Evolutionary conservation across 805 yeast species (phyloP), one percentile per base, ranked within the genome.

Genomic region (Metschnikowia lunata): DNA sequence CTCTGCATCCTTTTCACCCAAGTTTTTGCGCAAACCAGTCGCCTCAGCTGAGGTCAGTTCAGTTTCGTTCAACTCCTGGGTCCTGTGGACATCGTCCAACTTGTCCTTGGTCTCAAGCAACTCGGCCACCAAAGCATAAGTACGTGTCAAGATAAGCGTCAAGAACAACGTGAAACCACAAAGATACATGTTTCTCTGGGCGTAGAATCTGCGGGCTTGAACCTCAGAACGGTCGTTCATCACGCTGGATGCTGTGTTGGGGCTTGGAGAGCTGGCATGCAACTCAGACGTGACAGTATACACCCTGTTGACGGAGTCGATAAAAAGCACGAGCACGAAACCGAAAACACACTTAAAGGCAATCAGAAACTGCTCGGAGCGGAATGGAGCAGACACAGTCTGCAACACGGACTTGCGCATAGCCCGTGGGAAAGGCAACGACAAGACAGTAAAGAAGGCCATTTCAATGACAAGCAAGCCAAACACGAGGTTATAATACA

Each of bases 151-250:
- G 41, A 88, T 84, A 59, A 90, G 74, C 1, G 96, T 86, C 58
- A 93, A 72, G 63, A 93, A 93, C 63, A 93, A 76, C 2, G 98
- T 89, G 67, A 90, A 88, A 1, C 99, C 99, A 55, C 97, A 88
- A 40, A 93, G 75, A 58, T 93, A 93, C 83, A 89, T 80, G 73
- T 93, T 93, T 71, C 99, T 82, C 71, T 93, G 99, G 15, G 97
- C 88, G 61, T 90, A 90, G 67, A 93, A 93, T 59, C 89, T 79
- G 66, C 97, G 80, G 18, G 97, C 93, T 64, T 85, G 89, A 44
- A 86, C 74, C 59, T 93, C 98, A 15, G 88, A 70, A 47, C 96
- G 75, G 56, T 86, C 91, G 47, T 70, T 71, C 39, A 71, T 42
- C 23, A 67, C 47, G 31, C 51, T 45, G 34, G 52, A 44, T 6